Conservation (phyloP, 1,139 yeast species). For the Saccharomyces pastorianus region DNA sequence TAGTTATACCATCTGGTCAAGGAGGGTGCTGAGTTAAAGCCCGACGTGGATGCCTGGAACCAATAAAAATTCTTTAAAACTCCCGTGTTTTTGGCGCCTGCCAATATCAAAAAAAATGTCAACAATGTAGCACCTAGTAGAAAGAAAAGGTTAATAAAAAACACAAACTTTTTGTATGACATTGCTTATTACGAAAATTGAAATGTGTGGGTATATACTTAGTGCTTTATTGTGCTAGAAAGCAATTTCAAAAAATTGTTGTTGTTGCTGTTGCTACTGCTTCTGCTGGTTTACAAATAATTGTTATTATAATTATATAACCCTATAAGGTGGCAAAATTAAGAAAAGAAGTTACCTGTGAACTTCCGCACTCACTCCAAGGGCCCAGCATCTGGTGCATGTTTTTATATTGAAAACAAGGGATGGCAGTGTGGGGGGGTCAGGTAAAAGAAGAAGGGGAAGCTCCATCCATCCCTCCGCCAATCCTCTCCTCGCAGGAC, state of each 20-base stretch:
- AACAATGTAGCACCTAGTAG: constrained; percentile 37
- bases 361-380: too few relatives aligned
- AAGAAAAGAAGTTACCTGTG: not conserved
- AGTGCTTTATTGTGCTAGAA: not conserved
- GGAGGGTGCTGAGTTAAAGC: constrained; percentile 40
- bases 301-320: not conserved
- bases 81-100: constrained; percentile 45
- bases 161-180: constrained; percentile 18
- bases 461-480: not conserved
- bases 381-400: not conserved
- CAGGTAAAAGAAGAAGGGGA: not conserved
- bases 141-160: constrained; percentile 23
- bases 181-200: constrained; percentile 2
- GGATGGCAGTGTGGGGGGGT: not conserved
- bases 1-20: constrained; percentile 63
- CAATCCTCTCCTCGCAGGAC: not conserved
- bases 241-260: too few relatives aligned
- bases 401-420: not conserved
- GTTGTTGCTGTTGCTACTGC: too few relatives aligned
- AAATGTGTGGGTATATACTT: not conserved
- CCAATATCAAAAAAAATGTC: constrained; percentile 51
- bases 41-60: constrained; percentile 57
- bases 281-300: not conserved
- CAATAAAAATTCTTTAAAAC: constrained; percentile 55
- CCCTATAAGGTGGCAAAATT: not conserved